These are phyloP conservation scores for Tubosaeta sp. DNA, from an alignment of 768 basidiomycete species.

Conservation along the genomic window DNA sequence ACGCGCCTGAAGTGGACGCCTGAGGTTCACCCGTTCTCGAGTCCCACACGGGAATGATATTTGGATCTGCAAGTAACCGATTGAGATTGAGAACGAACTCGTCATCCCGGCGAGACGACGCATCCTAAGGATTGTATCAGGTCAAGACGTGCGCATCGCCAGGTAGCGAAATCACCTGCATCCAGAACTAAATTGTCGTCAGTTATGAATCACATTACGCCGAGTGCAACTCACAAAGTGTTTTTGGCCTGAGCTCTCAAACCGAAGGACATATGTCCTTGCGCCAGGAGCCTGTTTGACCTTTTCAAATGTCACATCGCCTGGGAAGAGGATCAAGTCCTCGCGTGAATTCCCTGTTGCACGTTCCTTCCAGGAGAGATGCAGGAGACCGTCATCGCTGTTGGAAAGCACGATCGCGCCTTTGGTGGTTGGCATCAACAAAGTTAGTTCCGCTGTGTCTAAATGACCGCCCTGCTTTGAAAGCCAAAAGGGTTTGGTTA, in stretches of 20 bases:
- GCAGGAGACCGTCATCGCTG: too few relatives aligned
- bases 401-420: too few relatives aligned
- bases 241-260: conserved; percentile 83
- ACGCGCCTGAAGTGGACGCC: conserved; percentile 53
- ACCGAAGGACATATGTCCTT: conserved; percentile 83
- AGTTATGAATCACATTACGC: conserved; percentile 38
- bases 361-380: conserved; percentile 61
- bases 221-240: conserved; percentile 70
- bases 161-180: conserved; percentile 49
- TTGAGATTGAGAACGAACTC: conserved; percentile 18
- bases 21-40: too few relatives aligned
- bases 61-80: too few relatives aligned
- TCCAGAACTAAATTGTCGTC: conserved; percentile 44
- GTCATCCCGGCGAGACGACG: conserved; percentile 58
- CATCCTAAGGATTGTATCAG: conserved; percentile 44
- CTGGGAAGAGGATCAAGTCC: conserved; percentile 84
- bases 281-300: conserved; percentile 63
- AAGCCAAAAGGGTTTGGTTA: too few relatives aligned
- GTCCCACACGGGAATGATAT: too few relatives aligned
- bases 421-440: too few relatives aligned
- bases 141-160: not conserved
- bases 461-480: too few relatives aligned
- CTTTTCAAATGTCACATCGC: conserved; percentile 77
- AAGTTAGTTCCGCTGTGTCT: too few relatives aligned
- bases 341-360: conserved; percentile 57